These are phyloP conservation scores for Solanum chilense DNA, from an alignment of 257 asterid genomes.

Conservation along the genomic window DNA sequence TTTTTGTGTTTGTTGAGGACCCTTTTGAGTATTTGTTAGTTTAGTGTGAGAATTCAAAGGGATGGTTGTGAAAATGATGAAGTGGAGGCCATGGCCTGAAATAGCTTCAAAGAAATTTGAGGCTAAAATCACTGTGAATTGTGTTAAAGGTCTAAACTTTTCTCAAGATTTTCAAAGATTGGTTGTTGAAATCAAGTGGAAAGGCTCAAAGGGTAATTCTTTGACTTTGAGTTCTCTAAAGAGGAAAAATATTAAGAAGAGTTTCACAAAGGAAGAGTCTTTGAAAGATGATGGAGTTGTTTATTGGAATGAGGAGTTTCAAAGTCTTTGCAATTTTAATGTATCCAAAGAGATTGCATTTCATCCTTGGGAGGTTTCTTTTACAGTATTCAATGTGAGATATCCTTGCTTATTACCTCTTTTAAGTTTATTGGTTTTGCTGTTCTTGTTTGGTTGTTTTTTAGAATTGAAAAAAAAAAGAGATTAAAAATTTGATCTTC, in stretches of 20 bases:
- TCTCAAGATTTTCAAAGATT: constrained; percentile 18
- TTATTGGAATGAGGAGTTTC: constrained; percentile 60
- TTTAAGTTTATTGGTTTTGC: not conserved
- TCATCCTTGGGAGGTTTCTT: constrained; percentile 64
- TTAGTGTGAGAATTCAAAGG: not conserved
- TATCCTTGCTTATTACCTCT: not conserved
- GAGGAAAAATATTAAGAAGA: constrained; percentile 32
- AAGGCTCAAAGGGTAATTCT: constrained; percentile 38
- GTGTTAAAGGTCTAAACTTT: constrained; percentile 18
- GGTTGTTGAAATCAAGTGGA: constrained; percentile 61
- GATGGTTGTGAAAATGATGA: constrained; percentile 76
- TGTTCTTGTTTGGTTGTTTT: not conserved
- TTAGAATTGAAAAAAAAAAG: not conserved
- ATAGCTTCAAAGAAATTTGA: constrained; percentile 46
- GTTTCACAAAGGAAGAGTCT: constrained; percentile 41
- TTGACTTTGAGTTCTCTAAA: constrained; percentile 23
- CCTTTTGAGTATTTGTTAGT: not conserved
- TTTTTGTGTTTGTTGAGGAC: not conserved
- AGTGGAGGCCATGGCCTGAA: constrained; percentile 75
- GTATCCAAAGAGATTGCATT: constrained; percentile 24
- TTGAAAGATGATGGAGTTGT: constrained; percentile 21
- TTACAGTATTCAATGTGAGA: constrained; percentile 53
- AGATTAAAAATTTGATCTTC: not conserved
- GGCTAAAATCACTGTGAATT: constrained; percentile 31
- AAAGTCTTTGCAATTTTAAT: constrained; percentile 31